Percentiles rank a stretch among this genome's conserved stretches.
Evolutionary conservation across 2,329 filamentous ascomycete genomes (phyloP).

Genomic region (Aspergillus carbonarius): DNA sequence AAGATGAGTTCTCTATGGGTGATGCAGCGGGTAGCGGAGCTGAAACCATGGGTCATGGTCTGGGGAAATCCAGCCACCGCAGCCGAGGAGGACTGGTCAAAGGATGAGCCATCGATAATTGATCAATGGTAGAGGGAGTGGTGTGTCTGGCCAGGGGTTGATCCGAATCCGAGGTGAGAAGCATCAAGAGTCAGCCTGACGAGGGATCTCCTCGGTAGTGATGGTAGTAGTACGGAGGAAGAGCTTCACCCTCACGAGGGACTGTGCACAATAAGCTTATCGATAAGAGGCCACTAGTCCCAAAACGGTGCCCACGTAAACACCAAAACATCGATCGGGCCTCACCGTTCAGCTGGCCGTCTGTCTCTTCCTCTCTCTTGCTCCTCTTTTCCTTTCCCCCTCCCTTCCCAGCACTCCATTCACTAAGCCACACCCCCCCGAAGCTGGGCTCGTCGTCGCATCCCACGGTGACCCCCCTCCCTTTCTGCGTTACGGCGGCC

Average conservation of each 20-base stretch:
- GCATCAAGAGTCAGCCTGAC: too few relatives aligned
- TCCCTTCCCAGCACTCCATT: slow-evolving; percentile 7
- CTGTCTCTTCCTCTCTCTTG: slow-evolving; percentile 13
- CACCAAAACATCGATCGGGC: slow-evolving; percentile 36
- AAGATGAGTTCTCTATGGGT: slow-evolving; percentile 15
- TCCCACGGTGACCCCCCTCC: not conserved
- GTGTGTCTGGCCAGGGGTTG: too few relatives aligned
- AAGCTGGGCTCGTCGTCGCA: not conserved
- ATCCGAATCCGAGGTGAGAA: too few relatives aligned
- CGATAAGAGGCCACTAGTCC: slow-evolving; percentile 43
- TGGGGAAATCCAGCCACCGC: not conserved
- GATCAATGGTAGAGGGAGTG: not conserved
- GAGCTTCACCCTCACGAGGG: slow-evolving; percentile 27
- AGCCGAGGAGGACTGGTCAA: not conserved
- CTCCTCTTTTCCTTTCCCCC: slow-evolving; percentile 9
- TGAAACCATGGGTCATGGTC: slow-evolving; percentile 22
- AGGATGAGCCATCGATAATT: not conserved
- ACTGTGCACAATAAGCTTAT: slow-evolving; percentile 40
- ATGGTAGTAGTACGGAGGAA: not conserved
- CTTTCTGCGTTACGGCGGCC: not conserved
- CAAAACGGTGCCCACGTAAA: slow-evolving; percentile 39
- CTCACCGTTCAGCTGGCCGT: slow-evolving; percentile 30
- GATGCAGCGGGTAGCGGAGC: slow-evolving; percentile 18
- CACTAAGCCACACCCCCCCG: not conserved
- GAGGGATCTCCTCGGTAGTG: too few relatives aligned